Evolutionary conservation across 2,329 filamentous ascomycete species (phyloP).

Genomic region (Balansia obtecta): DNA sequence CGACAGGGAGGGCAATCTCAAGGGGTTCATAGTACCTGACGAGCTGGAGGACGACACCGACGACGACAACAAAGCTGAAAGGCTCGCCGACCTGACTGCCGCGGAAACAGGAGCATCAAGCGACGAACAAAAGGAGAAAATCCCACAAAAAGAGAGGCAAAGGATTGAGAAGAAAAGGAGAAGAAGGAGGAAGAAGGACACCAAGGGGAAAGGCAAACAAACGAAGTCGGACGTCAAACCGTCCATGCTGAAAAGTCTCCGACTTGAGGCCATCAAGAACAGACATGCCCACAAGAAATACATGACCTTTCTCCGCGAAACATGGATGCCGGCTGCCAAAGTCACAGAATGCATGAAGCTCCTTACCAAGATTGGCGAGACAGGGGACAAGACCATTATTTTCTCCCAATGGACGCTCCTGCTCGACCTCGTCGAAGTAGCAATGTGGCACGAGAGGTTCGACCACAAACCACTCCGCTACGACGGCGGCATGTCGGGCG

Average conservation of each 20-base stretch:
- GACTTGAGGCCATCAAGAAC: slow-evolving; percentile 53
- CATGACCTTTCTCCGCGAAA: slow-evolving; percentile 51
- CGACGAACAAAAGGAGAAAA: background rate
- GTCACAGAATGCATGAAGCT: slow-evolving; percentile 68
- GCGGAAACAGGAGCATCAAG: slow-evolving; percentile 10
- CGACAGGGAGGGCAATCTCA: slow-evolving; percentile 22
- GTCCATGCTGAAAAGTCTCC: slow-evolving; percentile 50
- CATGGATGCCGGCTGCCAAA: slow-evolving; percentile 69
- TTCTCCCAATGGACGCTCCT: slow-evolving; percentile 73
- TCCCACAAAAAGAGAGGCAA: background rate
- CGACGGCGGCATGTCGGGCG: slow-evolving; percentile 66
- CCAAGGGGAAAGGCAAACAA: slow-evolving; percentile 26
- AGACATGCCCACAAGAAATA: slow-evolving; percentile 55
- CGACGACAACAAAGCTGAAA: slow-evolving; percentile 9
- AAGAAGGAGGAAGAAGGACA: slow-evolving; percentile 12
- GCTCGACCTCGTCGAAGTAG: slow-evolving; percentile 61
- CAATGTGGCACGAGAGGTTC: slow-evolving; percentile 49
- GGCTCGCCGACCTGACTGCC: slow-evolving; percentile 8
- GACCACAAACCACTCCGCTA: slow-evolving; percentile 56
- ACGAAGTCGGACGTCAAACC: slow-evolving; percentile 32
- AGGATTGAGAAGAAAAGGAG: slow-evolving; percentile 5
- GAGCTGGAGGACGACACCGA: slow-evolving; percentile 22
- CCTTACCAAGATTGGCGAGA: slow-evolving; percentile 50
- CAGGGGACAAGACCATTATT: slow-evolving; percentile 56
- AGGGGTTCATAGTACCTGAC: slow-evolving; percentile 17